Conservation (phyloP, 371 early-diverging fungal genomes). For the Mortierella sp. region DNA sequence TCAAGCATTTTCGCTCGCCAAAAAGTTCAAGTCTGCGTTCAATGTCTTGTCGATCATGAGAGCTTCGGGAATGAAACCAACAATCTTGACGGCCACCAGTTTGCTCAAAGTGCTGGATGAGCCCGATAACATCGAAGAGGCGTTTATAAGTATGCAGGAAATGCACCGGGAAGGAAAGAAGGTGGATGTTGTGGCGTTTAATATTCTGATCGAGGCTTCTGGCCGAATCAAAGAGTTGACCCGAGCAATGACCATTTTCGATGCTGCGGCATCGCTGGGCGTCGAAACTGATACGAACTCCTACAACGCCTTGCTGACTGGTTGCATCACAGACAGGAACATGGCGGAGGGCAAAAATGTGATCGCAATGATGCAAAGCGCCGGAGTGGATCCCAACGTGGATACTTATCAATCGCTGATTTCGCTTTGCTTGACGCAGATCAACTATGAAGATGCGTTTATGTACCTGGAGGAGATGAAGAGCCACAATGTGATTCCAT, state of each 20-base stretch:
- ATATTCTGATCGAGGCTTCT: constrained; percentile 72
- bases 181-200: constrained; percentile 73
- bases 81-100: constrained; percentile 59
- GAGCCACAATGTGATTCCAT: constrained; percentile 74
- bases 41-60: constrained; percentile 77
- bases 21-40: constrained; percentile 73
- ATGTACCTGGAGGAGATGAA: constrained; percentile 84
- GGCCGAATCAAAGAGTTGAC: constrained; percentile 64
- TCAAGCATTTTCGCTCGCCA: constrained; percentile 70
- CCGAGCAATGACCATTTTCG: constrained; percentile 67
- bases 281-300: constrained; percentile 70
- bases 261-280: constrained; percentile 62
- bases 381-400: constrained; percentile 65
- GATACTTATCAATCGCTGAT: constrained; percentile 74
- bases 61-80: constrained; percentile 62
- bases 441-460: constrained; percentile 83
- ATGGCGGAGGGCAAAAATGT: constrained; percentile 68
- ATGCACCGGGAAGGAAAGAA: constrained; percentile 61
- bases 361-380: constrained; percentile 68
- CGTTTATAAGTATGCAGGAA: constrained; percentile 66
- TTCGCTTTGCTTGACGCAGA: constrained; percentile 62
- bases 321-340: constrained; percentile 66
- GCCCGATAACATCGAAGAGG: constrained; percentile 61
- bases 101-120: constrained; percentile 41
- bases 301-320: constrained; percentile 72